Evolutionary conservation across 2,329 filamentous ascomycete genomes (phyloP).

Genomic region (Epichloe sylvatica): DNA sequence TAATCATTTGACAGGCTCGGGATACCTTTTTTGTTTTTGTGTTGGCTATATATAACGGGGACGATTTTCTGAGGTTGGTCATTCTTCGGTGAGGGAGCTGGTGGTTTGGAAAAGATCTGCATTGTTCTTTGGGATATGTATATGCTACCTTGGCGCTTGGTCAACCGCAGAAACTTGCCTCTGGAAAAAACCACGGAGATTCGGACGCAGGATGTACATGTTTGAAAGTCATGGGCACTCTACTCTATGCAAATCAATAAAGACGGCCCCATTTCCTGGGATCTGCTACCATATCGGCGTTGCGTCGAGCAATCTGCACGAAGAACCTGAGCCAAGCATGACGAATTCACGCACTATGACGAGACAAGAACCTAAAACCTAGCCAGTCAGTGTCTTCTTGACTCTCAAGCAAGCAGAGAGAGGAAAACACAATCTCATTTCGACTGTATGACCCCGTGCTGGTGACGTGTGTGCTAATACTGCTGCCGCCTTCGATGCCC

Average conservation of each 20-base stretch:
- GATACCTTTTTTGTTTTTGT: background rate
- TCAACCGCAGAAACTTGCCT: background rate
- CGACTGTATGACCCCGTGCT: too few species aligned
- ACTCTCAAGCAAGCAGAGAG: too few species aligned
- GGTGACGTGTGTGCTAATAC: too few species aligned
- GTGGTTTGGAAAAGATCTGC: background rate
- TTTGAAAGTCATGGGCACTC: background rate
- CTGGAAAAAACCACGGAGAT: background rate
- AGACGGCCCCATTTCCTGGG: background rate
- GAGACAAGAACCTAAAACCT: too few species aligned
- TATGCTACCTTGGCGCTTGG: constrained; percentile 1
- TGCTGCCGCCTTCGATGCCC: background rate
- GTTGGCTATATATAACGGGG: background rate
- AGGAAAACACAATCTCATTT: too few species aligned
- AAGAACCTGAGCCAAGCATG: too few species aligned
- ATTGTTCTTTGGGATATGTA: background rate
- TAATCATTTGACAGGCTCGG: background rate
- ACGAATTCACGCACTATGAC: too few species aligned
- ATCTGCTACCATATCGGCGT: too few species aligned
- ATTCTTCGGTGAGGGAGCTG: background rate
- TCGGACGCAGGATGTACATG: background rate
- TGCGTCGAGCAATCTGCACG: too few species aligned
- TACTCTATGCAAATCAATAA: constrained; percentile 1
- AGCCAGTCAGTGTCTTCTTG: too few species aligned
- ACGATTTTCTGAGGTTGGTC: background rate